Conservation (phyloP, 2,329 filamentous ascomycete genomes). For the Aspergillus versicolor region DNA sequence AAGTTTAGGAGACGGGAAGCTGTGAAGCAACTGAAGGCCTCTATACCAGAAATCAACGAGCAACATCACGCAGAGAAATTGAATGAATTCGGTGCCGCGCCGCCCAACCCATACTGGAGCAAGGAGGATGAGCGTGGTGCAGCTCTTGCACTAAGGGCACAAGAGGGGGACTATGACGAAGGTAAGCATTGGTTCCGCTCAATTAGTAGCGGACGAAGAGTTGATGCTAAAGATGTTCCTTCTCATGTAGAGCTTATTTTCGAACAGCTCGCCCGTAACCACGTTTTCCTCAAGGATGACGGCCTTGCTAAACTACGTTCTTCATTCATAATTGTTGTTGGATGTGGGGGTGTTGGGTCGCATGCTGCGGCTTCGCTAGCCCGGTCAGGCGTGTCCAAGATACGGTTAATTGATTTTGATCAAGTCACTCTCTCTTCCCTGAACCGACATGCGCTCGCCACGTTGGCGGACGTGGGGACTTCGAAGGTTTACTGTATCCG, state of each 20-base stretch:
- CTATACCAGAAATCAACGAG: conserved; percentile 57
- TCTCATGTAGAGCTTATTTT: conserved; percentile 70
- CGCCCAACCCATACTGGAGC: conserved; percentile 30
- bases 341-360: conserved; percentile 91
- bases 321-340: conserved; percentile 85
- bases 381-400: conserved; percentile 81
- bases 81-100: conserved; percentile 49
- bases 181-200: conserved; percentile 37
- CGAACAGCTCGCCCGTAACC: conserved; percentile 90
- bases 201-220: background rate
- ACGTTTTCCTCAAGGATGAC: conserved; percentile 81
- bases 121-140: conserved; percentile 60
- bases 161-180: conserved; percentile 65
- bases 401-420: conserved; percentile 93
- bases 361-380: conserved; percentile 85
- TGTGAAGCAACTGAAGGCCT: conserved; percentile 59
- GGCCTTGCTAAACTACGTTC: conserved; percentile 77
- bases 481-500: conserved; percentile 86
- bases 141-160: conserved; percentile 59
- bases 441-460: conserved; percentile 94
- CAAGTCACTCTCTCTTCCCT: conserved; percentile 93
- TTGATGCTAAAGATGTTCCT: conserved; percentile 6
- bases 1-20: conserved; percentile 55
- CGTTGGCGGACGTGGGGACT: conserved; percentile 86
- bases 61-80: conserved; percentile 53